A percentile compares a stretch with the other conserved stretches of the same genome.
phyloP scores from a whole-genome alignment of 345 rosid genomes.

The Eucalyptus cloeziana region DNA sequence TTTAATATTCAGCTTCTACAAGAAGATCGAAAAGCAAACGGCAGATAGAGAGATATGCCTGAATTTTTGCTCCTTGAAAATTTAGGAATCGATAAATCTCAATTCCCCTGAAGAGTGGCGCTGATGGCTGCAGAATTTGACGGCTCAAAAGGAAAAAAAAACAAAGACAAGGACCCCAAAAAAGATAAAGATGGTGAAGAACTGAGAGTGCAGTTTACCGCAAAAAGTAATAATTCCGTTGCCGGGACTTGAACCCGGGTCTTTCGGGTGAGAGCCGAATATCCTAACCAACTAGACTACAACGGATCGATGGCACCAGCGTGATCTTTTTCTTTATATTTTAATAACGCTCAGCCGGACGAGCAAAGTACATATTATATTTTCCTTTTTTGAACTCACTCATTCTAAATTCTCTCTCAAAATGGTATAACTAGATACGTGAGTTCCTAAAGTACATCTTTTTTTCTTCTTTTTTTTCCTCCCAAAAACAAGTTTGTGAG shows the following conservation, averaged over 20 bases:
- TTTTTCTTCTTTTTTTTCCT: not conserved
- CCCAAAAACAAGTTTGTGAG: not conserved
- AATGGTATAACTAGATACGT: not conserved
- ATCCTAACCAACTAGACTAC: constrained; percentile 82
- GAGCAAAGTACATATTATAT: no score
- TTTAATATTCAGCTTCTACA: not conserved
- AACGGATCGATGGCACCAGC: not conserved
- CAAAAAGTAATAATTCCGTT: constrained; percentile 12
- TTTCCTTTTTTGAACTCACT: not conserved
- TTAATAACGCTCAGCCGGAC: no score
- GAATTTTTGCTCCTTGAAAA: not conserved
- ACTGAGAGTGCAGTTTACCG: not conserved
- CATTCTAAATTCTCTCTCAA: not conserved
- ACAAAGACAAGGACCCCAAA: not conserved
- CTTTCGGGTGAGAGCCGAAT: constrained; percentile 76
- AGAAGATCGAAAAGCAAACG: not conserved
- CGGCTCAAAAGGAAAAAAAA: not conserved
- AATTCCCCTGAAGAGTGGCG: not conserved
- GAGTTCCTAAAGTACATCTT: not conserved
- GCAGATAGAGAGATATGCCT: not conserved
- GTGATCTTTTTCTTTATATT: not conserved
- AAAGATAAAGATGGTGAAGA: not conserved
- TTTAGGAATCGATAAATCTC: not conserved
- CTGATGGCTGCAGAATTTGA: not conserved
- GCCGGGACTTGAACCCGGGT: constrained; percentile 86